Base-by-base conservation (phyloP, 352 stramenopile genomes). In the Thraustochytrium sp. region DNA sequence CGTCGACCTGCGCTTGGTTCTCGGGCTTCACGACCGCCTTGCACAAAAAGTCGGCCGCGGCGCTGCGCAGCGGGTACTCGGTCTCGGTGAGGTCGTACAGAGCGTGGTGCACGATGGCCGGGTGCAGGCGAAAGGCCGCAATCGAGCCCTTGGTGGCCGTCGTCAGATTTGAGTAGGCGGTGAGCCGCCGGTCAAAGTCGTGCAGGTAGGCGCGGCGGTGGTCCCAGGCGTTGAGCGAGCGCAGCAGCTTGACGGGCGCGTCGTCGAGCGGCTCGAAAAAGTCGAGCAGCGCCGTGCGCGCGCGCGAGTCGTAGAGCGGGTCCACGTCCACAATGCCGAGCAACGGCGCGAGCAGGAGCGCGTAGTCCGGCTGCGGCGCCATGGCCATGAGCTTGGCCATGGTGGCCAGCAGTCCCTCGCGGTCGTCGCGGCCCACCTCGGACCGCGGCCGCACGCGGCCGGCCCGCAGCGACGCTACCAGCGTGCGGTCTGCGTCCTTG, bases 41-140 rank as follows among this genome's bases (percentile, higher is more conserved):
- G 31, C 18, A 0, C 48, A 80, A 48, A 34, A 72, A 80, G 44
- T 80, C 26, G 5, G 48, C n/a, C 11, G 68, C 68, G 8, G 68
- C 68, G 37, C 48, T 65, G 23, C 68, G 68, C 48, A 80, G 37
- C 23, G 68, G 68, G 51, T 80, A 80, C 51, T 80, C 68, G 68
- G 18, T 21, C 68, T 80, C 68, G 34, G 31, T 46, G 9, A 80
- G 31, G 51, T 80, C 68, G n/a, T 34, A 72, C 29, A 80, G 34
- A 16, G 68, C 68, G 23, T 80, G 68, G 38, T 80, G 53, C 23
- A 64, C 49, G 9, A 80, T 21, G 37, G 53, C 31, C 46, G 68
- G 34, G 21, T 42, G 31, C 46, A 72, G 34, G n/a, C n/a, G n/a
- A n/a, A 18, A 21, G 42, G 42, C 42, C 42, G 42, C 42, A 5